phyloP scores from a whole-genome alignment of 441 rosid species.

The Pelargonium cotyledonis region DNA sequence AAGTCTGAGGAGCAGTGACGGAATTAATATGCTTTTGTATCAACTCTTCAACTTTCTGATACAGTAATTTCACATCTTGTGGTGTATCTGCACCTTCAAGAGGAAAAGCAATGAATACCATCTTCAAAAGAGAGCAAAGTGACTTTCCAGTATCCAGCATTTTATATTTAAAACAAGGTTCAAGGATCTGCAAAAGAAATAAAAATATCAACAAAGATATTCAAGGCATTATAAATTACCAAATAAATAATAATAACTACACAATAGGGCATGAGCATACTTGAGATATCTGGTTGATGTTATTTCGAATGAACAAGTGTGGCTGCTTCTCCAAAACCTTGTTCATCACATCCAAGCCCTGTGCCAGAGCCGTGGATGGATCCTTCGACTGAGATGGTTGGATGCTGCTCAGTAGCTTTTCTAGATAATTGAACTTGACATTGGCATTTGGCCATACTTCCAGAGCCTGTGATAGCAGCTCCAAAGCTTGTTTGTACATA shows the following conservation, averaged over 20 bases:
- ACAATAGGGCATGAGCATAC: conserved; percentile 34
- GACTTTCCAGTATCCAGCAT: conserved; percentile 94
- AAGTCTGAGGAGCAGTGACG: conserved; percentile 52
- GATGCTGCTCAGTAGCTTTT: conserved; percentile 75
- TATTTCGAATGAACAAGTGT: conserved; percentile 82
- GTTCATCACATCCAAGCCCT: conserved; percentile 98
- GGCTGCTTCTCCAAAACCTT: conserved; percentile 97
- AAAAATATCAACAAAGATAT: too few relatives aligned
- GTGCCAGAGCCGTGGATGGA: conserved; percentile 90
- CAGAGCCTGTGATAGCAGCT: conserved; percentile 89
- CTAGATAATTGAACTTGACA: conserved; percentile 89
- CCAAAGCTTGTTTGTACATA: conserved; percentile 91
- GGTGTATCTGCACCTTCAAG: conserved; percentile 60
- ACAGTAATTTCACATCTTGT: conserved; percentile 61
- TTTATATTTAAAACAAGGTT: conserved; percentile 90
- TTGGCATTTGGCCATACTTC: conserved; percentile 99
- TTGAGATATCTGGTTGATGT: conserved; percentile 85
- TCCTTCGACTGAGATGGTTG: conserved; percentile 93
- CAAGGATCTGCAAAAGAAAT: conserved; percentile 58
- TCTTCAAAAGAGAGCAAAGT: conserved; percentile 85
- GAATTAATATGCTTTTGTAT: conserved; percentile 73
- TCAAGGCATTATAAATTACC: neutral
- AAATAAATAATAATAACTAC: conserved; percentile 11
- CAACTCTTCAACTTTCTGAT: conserved; percentile 79
- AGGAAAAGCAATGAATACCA: conserved; percentile 87